A percentile compares a stretch with the other conserved stretches of the same genome.
Evolutionary conservation across 805 yeast species (phyloP).

Genomic region (Candida dajiaensis): DNA sequence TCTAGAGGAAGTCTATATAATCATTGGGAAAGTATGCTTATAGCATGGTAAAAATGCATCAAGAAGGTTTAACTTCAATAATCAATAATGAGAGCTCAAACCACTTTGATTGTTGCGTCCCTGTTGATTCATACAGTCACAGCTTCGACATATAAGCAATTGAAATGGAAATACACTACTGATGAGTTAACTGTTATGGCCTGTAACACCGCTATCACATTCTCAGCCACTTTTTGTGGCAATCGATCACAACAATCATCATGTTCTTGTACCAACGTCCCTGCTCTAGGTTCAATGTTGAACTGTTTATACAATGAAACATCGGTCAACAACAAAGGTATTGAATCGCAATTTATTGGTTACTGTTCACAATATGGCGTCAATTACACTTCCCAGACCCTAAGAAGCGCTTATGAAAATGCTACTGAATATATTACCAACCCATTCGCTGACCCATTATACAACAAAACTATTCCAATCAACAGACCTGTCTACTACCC

Average conservation of each 20-base stretch:
- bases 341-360: slow-evolving; percentile 21
- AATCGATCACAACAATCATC: neutral
- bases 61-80: too few species aligned
- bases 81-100: too few species aligned
- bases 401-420: slow-evolving; percentile 33
- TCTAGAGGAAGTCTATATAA: too few species aligned
- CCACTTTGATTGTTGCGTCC: too few species aligned
- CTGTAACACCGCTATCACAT: slow-evolving; percentile 22
- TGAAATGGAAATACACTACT: neutral
- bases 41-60: too few species aligned
- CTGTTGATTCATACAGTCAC: too few species aligned
- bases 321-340: slow-evolving; percentile 3
- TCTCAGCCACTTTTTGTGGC: slow-evolving; percentile 11
- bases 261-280: slow-evolving; percentile 18
- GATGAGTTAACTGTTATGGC: slow-evolving; percentile 10
- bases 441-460: slow-evolving; percentile 27
- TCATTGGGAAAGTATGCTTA: too few species aligned
- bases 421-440: slow-evolving; percentile 37
- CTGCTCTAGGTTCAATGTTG: slow-evolving; percentile 24
- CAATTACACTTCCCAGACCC: slow-evolving; percentile 27
- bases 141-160: too few species aligned
- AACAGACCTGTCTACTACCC: slow-evolving; percentile 32
- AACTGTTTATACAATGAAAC: slow-evolving; percentile 23
- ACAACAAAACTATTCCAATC: slow-evolving; percentile 27
- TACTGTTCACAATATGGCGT: slow-evolving; percentile 15